A percentile compares a stretch with the other conserved stretches of the same genome.
phyloP scores from a whole-genome alignment of 2,329 filamentous ascomycete genomes.

The Colletotrichum godetiae region DNA sequence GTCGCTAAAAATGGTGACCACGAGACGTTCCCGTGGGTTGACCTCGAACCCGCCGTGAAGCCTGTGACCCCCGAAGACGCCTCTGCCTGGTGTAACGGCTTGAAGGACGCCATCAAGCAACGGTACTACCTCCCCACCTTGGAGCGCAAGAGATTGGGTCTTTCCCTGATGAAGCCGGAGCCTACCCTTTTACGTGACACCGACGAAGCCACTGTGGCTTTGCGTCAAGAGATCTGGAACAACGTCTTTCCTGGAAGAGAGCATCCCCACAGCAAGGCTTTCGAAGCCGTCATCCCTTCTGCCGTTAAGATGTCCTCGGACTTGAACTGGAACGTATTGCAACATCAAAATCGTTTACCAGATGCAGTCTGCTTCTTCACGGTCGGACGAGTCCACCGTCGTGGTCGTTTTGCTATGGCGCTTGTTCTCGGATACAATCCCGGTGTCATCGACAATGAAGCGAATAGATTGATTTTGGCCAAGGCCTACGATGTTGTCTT shows the following conservation, averaged over 20 bases:
- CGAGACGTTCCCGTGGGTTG: background rate
- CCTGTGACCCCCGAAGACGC: background rate
- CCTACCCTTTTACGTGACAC: background rate
- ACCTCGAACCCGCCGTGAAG: background rate
- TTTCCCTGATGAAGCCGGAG: background rate
- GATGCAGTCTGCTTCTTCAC: background rate
- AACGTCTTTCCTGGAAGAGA: background rate
- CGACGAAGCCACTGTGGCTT: background rate
- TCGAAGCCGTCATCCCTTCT: background rate
- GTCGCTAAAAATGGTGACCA: rapidly evolving
- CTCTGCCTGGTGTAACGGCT: background rate
- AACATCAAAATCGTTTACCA: background rate
- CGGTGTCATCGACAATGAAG: background rate
- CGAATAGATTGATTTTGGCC: background rate
- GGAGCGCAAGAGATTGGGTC: background rate
- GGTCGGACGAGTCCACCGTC: background rate
- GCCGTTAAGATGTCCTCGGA: background rate
- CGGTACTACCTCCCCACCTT: background rate
- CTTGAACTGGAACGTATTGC: background rate
- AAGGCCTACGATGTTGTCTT: background rate
- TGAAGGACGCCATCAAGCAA: background rate
- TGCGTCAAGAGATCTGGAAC: background rate
- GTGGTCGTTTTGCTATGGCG: background rate
- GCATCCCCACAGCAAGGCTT: background rate
- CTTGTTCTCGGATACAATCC: background rate